Evolutionary conservation across 192 early-diverging fungal genomes (phyloP), one percentile per base, ranked within the genome.

Genomic region (Glomus cerebriforme): DNA sequence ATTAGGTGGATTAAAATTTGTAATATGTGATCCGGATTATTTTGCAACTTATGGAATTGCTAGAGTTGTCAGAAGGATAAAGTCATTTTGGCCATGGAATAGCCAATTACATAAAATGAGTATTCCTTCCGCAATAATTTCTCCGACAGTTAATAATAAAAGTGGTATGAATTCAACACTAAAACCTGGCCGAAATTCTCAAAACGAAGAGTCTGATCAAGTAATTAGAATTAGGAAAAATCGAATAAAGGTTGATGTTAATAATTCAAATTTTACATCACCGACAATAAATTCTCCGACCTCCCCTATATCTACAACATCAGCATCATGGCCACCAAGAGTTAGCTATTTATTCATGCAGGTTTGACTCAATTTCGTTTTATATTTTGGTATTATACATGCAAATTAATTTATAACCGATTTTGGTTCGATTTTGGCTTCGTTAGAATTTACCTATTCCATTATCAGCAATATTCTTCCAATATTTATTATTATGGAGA

Each of bases 401-500:
- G 60, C 3, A 81, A 27, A 80, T 81, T 47, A 58, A 63, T 54
- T 43, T 15, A n/a, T 19, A 15, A 78, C 70, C 62, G 83, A 49
- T 74, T 82, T 66, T 81, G 87, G 65, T 73, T 32, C 9, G 9
- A 17, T 39, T n/a, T 24, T 70, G 67, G 12, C 17, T 26, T n/a
- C n/a, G 19, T 6, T 45, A 93, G 87, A 93, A 90, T 79, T 84
- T 87, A 54, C 93, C 97, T 0, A 83, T 97, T 47, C 92, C 92
- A 0, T 84, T 92, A 13, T 82, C 88, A 0, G 88, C 92, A 15
- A 92, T 98, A 27, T 96, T 99, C 78, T 97, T 97, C 82, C 95
- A 99, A 83, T 99, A 97, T 78, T 86, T 91, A 68, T 91, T 96
- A 64, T 86, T 99, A 9, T 94, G 89, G 90, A 86, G 87, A 39